phyloP scores from a whole-genome alignment of 768 basidiomycete species.

The Sistotremastrum niveocremeum region DNA sequence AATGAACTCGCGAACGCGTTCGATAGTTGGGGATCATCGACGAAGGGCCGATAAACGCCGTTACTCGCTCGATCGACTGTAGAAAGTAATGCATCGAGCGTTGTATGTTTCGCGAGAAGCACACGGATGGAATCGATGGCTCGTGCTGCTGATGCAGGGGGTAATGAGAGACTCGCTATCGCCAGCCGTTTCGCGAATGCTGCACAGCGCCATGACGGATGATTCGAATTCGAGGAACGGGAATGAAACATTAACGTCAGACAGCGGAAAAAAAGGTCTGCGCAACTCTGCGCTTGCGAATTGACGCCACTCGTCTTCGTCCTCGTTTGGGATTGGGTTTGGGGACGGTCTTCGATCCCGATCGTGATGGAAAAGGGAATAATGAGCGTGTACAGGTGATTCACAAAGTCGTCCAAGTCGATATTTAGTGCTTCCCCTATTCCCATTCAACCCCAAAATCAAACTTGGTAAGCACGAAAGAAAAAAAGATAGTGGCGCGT shows the following conservation, averaged over 20 bases:
- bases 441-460: constrained; percentile 30
- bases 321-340: constrained; percentile 6
- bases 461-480: constrained; percentile 4
- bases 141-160: constrained; percentile 48
- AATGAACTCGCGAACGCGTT: constrained; percentile 75
- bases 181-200: constrained; percentile 93
- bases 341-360: constrained; percentile 44
- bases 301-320: constrained; percentile 15
- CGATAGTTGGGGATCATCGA: constrained; percentile 80
- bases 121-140: constrained; percentile 60
- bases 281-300: constrained; percentile 21
- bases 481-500: constrained; percentile 8
- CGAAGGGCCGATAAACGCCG: constrained; percentile 72
- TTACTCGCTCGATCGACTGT: constrained; percentile 78
- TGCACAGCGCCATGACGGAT: constrained; percentile 65
- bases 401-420: constrained; percentile 82
- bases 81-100: constrained; percentile 70
- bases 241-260: constrained; percentile 74
- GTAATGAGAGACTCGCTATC: constrained; percentile 68
- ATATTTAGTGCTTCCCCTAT: constrained; percentile 94
- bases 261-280: constrained; percentile 78
- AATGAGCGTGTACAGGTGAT: constrained; percentile 71
- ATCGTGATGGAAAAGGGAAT: constrained; percentile 55
- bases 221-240: constrained; percentile 35
- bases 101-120: constrained; percentile 63